A percentile compares a stretch with the other conserved stretches of the same genome.
Conservation (phyloP, 2,329 filamentous ascomycete genomes). For the Penicillium italicum region DNA sequence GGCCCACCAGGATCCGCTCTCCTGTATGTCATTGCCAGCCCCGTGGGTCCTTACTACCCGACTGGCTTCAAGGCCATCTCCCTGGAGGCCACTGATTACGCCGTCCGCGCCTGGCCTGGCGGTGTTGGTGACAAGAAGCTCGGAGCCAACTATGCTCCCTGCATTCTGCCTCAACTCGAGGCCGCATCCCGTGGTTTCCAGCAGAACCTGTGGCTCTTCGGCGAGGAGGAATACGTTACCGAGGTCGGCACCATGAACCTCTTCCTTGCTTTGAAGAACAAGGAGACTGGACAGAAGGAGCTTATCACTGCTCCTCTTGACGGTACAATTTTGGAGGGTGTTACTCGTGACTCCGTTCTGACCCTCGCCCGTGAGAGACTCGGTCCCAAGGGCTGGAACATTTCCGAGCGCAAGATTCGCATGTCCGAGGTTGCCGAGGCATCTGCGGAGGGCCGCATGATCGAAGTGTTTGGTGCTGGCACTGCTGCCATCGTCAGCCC, state of each 20-base stretch:
- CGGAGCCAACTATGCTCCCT: slow-evolving; percentile 98
- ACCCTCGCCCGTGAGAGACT: slow-evolving; percentile 78
- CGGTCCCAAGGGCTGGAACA: slow-evolving; percentile 78
- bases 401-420: slow-evolving; percentile 85
- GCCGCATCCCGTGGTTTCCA: slow-evolving; percentile 90
- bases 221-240: slow-evolving; percentile 90
- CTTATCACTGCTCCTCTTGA: slow-evolving; percentile 93
- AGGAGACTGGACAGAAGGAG: slow-evolving; percentile 84
- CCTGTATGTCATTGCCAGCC: slow-evolving; percentile 91
- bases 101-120: slow-evolving; percentile 94
- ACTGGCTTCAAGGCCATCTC: slow-evolving; percentile 97
- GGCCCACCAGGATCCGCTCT: slow-evolving; percentile 87
- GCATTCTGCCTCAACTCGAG: slow-evolving; percentile 92
- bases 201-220: slow-evolving; percentile 98
- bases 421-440: slow-evolving; percentile 84
- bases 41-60: slow-evolving; percentile 96
- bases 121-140: slow-evolving; percentile 98
- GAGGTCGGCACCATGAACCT: slow-evolving; percentile 99
- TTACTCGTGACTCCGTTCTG: slow-evolving; percentile 90
- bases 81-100: slow-evolving; percentile 93
- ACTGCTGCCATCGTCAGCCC: slow-evolving; percentile 94
- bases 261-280: slow-evolving; percentile 80
- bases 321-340: slow-evolving; percentile 92
- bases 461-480: slow-evolving; percentile 91
- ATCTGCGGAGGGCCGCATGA: slow-evolving; percentile 73